These are phyloP conservation scores for Carpediemonas membranifera DNA, from an alignment of 78 protist species.

Conservation along the genomic window DNA sequence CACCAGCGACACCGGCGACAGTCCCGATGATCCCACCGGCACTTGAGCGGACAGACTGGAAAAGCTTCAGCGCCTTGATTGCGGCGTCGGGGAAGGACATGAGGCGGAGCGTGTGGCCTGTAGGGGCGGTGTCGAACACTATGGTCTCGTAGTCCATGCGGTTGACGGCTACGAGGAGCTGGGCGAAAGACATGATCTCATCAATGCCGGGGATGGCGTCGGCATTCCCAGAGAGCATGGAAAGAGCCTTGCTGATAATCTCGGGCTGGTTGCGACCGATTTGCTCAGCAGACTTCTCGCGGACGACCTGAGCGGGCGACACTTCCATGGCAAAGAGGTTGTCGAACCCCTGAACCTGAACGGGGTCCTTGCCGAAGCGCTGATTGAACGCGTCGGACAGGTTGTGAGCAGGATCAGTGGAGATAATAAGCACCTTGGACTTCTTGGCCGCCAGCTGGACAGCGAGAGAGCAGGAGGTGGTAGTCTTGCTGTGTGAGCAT, in stretches of 20 bases:
- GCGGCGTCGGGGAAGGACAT: conserved; percentile 59
- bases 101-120: conserved; percentile 95
- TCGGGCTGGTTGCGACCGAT: background rate
- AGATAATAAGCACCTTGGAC: conserved; percentile 64
- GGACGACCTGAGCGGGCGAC: conserved; percentile 4
- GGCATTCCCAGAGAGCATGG: background rate
- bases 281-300: background rate
- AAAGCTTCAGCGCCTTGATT: background rate
- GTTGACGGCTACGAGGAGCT: conserved; percentile 14
- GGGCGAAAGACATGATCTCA: conserved; percentile 1
- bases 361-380: conserved; percentile 67
- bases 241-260: no score
- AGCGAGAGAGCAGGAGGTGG: conserved; percentile 52
- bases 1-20: background rate
- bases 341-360: conserved; percentile 53
- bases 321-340: conserved; percentile 75
- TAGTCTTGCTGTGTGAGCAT: conserved; percentile 70
- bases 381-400: conserved; percentile 82
- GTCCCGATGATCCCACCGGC: background rate
- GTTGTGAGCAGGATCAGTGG: conserved; percentile 97
- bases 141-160: conserved; percentile 56
- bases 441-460: background rate
- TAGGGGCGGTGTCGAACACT: conserved; percentile 99
- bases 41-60: background rate
- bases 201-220: conserved; percentile 82